Evolutionary conservation across 306 rosid genomes (phyloP).

Genomic region (Rosa persica): DNA sequence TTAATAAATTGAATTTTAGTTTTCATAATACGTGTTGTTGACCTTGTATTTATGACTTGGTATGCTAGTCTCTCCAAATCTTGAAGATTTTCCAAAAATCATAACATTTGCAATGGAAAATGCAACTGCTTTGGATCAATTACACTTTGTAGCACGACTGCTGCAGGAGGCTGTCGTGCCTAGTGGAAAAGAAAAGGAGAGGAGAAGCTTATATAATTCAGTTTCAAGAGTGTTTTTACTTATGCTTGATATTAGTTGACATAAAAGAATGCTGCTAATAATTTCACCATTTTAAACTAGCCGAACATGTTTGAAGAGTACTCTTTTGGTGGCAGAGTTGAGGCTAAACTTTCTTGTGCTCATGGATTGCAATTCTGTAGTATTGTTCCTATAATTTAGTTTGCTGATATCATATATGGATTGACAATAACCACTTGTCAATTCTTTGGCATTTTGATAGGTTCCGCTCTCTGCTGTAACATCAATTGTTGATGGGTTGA

Average conservation of each 20-base stretch:
- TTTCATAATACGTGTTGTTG: background rate
- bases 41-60: background rate
- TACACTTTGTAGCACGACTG: background rate
- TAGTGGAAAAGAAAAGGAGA: background rate
- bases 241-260: background rate
- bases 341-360: background rate
- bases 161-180: background rate
- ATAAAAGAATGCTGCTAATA: background rate
- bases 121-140: background rate
- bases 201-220: background rate
- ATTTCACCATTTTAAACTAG: background rate
- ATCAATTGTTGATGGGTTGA: slow-evolving; percentile 84
- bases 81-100: background rate
- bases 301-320: background rate
- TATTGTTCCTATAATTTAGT: background rate
- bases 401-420: background rate
- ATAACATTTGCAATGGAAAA: background rate
- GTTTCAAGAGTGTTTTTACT: background rate
- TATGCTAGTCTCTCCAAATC: background rate
- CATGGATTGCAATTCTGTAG: background rate
- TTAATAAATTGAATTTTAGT: background rate
- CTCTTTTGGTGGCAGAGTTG: background rate
- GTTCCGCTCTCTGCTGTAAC: slow-evolving; percentile 75
- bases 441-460: slow-evolving; percentile 34
- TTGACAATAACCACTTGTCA: background rate